These are phyloP conservation scores for Ophiocordyceps camponoti-saundersi DNA, from an alignment of 2,329 filamentous ascomycete genomes.

Conservation along the genomic window DNA sequence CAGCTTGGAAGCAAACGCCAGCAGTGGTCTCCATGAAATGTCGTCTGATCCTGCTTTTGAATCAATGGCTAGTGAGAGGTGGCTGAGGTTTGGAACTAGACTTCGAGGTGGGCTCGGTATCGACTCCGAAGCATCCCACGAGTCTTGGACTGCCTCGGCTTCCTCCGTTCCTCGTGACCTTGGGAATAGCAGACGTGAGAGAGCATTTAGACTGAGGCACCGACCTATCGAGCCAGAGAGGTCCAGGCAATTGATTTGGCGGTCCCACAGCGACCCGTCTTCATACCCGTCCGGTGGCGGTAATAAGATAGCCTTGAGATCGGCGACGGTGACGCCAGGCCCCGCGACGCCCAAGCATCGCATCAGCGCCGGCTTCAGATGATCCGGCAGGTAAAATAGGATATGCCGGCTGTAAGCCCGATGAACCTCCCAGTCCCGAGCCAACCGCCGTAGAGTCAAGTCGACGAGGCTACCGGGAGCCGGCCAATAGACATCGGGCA, in stretches of 20 bases:
- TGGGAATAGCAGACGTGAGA: slow-evolving; percentile 34
- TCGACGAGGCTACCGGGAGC: slow-evolving; percentile 31
- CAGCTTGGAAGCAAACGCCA: slow-evolving; percentile 34
- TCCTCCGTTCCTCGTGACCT: slow-evolving; percentile 4
- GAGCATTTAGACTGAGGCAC: slow-evolving; percentile 32
- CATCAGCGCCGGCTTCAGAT: slow-evolving; percentile 33
- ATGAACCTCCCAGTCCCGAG: slow-evolving; percentile 36
- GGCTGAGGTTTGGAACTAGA: slow-evolving; percentile 39
- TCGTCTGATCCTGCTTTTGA: slow-evolving; percentile 12
- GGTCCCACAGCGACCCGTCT: slow-evolving; percentile 7
- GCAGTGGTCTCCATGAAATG: slow-evolving; percentile 41
- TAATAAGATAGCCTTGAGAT: slow-evolving; percentile 29
- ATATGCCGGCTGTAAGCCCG: slow-evolving; percentile 38
- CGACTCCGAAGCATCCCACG: slow-evolving; percentile 30
- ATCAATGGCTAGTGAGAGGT: slow-evolving; percentile 38
- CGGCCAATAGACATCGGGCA: slow-evolving; percentile 29
- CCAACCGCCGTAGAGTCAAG: slow-evolving; percentile 30
- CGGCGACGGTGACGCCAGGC: slow-evolving; percentile 27
- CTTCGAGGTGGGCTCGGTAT: slow-evolving; percentile 14
- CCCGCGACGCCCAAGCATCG: slow-evolving; percentile 29
- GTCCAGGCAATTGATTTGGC: slow-evolving; percentile 33
- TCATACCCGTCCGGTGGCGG: slow-evolving; percentile 10
- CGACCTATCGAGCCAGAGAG: slow-evolving; percentile 33
- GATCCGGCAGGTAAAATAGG: slow-evolving; percentile 35
- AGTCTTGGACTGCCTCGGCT: slow-evolving; percentile 24